Percentiles rank a stretch among this genome's conserved stretches.
phyloP scores from a whole-genome alignment of 208 protist genomes.

The Trypanosoma mega region DNA sequence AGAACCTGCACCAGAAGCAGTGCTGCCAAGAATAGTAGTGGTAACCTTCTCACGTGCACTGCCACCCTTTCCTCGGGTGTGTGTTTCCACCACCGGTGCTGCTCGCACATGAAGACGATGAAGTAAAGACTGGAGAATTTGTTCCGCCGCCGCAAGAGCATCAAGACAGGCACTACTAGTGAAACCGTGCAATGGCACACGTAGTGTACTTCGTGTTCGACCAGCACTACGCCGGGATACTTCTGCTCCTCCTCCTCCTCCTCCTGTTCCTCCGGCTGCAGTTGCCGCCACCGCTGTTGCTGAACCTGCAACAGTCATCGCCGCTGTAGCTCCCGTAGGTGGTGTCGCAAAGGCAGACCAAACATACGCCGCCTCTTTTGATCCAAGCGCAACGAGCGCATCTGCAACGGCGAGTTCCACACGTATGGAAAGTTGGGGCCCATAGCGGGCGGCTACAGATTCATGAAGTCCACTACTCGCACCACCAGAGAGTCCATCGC shows the following conservation, averaged over 20 bases:
- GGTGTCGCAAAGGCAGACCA: constrained; percentile 30
- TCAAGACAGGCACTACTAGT: constrained; percentile 47
- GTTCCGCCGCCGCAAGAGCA: constrained; percentile 45
- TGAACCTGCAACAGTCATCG: neutral
- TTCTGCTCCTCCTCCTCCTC: too few relatives aligned
- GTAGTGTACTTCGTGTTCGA: constrained; percentile 9
- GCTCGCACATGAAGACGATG: too few relatives aligned
- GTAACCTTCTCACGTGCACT: too few relatives aligned
- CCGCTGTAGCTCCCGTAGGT: neutral
- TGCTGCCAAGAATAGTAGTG: too few relatives aligned
- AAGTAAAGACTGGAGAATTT: constrained; percentile 42
- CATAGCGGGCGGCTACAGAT: constrained; percentile 41
- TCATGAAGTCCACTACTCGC: constrained; percentile 26
- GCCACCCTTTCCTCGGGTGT: too few relatives aligned
- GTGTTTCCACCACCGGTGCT: too few relatives aligned
- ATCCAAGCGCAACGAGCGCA: constrained; percentile 48
- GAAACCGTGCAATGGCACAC: constrained; percentile 12
- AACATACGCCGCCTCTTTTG: constrained; percentile 47
- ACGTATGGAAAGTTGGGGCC: constrained; percentile 44
- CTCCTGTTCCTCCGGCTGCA: too few relatives aligned
- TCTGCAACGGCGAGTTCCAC: constrained; percentile 62
- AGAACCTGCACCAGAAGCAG: too few relatives aligned
- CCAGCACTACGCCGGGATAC: constrained; percentile 10
- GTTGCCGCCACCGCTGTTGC: constrained; percentile 2
- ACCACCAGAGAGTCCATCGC: neutral